phyloP scores from a whole-genome alignment of 345 rosid genomes.

The Syzygium jambos region DNA sequence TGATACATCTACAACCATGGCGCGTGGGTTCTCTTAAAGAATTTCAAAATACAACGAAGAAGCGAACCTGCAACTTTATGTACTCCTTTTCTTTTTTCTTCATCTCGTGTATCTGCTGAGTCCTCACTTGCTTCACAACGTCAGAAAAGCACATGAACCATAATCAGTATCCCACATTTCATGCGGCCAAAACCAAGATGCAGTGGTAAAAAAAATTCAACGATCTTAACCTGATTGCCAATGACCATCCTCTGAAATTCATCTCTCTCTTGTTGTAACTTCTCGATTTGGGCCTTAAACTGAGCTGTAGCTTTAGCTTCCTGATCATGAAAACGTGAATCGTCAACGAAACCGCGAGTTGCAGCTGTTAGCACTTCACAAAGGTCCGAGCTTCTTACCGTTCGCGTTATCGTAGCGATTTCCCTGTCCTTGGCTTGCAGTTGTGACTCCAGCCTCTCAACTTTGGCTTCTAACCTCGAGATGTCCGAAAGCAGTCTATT shows the following conservation, averaged over 20 bases:
- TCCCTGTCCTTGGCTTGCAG: conserved; percentile 86
- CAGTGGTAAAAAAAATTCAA: background rate
- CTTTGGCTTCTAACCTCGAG: conserved; percentile 82
- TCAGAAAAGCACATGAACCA: conserved; percentile 8
- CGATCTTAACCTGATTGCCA: conserved; percentile 69
- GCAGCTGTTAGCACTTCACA: background rate
- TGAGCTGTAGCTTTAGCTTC: conserved; percentile 88
- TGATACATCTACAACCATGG: background rate
- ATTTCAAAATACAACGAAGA: background rate
- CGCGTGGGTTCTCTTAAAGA: background rate
- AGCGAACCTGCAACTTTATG: conserved; percentile 78
- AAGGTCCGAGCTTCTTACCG: conserved; percentile 35
- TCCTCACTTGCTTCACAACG: conserved; percentile 78
- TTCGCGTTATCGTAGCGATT: conserved; percentile 83
- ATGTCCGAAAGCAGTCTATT: conserved; percentile 64
- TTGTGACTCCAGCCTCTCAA: conserved; percentile 86
- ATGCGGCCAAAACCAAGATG: background rate
- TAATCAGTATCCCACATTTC: conserved; percentile 4
- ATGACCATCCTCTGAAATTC: conserved; percentile 98
- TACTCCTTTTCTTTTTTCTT: conserved; percentile 98
- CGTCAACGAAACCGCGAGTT: background rate
- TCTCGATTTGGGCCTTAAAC: conserved; percentile 81
- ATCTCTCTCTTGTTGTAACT: conserved; percentile 89
- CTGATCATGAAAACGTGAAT: conserved; percentile 20
- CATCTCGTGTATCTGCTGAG: conserved; percentile 94